Evolutionary conservation across 805 yeast species (phyloP), one percentile per base, ranked within the genome.

Genomic region (Kodamaea restingae): DNA sequence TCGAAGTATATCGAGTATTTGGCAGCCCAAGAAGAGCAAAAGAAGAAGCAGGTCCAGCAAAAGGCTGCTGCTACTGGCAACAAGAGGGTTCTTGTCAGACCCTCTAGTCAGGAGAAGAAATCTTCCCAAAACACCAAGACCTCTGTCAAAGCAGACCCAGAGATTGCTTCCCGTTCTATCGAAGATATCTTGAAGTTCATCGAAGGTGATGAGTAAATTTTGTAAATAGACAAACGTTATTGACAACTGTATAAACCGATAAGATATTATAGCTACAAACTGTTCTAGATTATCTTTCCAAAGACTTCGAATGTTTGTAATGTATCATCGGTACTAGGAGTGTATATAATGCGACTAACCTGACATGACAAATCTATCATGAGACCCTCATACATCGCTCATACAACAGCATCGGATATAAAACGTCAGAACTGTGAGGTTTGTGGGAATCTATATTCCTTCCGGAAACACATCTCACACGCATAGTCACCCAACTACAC

Each of bases 131-230:
- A 21, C 26, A 14, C 27, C 38, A 55, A 52, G 44, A 39, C 41
- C 15, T 36, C 43, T 26, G 44, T 49, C 18, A 44, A 71, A 27
- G 49, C 61, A 10, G 67, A 72, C 48, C 78, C 84, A 12, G 76
- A 74, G 25, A 67, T 84, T 44, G 81, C 84, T 6, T 63, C 68
- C 39, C 74, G 80, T 59, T 78, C 87, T 14, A 74, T 85, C 38
- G 91, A 83, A 39, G 95, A 84, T 43, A 71, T 86, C 43, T 65
- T 86, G 61, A 70, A 71, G 44, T 86, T 78, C 54, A 82, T 86
- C 52, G 83, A 81, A 57, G 91, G 91, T 37, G 43, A 56, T 9
- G 20, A 33, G 21, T 30, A 30, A 20, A 30, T 14, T 27, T 10
- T 30, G 32, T 30, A 30, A 30, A 30, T 30, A 30, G 32, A 30